Evolutionary conservation across 768 basidiomycete genomes (phyloP), one percentile per base, ranked within the genome.

Genomic region (Pleurotus sapidus): DNA sequence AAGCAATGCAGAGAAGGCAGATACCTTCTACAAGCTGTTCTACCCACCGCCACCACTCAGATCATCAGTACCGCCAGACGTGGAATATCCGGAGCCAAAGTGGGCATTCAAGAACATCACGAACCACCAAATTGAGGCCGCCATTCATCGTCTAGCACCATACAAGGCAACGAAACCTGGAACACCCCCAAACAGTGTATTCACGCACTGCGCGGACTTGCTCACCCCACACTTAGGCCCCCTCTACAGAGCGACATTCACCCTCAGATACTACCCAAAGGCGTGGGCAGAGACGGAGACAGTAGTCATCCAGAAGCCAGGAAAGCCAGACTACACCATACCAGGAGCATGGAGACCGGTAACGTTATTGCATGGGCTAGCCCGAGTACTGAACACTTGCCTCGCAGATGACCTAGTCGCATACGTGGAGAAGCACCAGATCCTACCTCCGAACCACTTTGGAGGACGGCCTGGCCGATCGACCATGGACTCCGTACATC

Each of bases 281-380:
- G 27, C 42, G 9, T 77, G 73, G 71, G 62, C 61, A 30, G n/a
- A 38, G 0, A 70, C 62, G 0, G 59, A 27, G 1, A 74, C 73
- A 0, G 53, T 73, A 0, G 71, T 73, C 0, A 58, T 77, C 0
- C 51, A 64, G 2, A 78, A 78, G 59, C 75, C 76, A 8, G 72
- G 73, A 3, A 69, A 71, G 57, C 56, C 62, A 0, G 66, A 68
- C 59, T 78, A 77, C 63, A 48, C 65, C 3, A 56, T 62, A 0
- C 67, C 74, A 3, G 70, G 68, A 17, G 68, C 72, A 2, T 73
- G 67, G 59, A 61, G 72, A 5, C 75, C 71, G 0, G 69, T 75
- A 7, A 62, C 66, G 0, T 67, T 75, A 0, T 54, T 69, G 9
- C 59, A 67, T 40, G 57, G 50, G 0, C 17, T 59, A 30, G 61